These are phyloP conservation scores for Cystofilobasidium ferigula DNA, from an alignment of 768 basidiomycete species.

Conservation along the genomic window DNA sequence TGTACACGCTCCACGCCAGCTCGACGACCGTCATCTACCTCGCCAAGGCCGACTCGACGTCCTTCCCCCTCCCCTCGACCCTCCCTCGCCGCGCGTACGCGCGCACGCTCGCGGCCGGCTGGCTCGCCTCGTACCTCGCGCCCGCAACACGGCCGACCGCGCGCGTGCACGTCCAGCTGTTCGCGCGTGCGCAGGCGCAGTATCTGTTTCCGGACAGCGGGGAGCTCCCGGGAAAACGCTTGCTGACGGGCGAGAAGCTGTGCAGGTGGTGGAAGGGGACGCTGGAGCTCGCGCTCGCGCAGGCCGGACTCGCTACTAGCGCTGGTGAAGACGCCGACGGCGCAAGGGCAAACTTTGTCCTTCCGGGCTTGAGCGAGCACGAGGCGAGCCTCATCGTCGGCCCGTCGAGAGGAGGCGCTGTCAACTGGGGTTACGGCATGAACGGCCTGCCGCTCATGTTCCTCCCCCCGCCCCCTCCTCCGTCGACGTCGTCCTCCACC, in stretches of 20 bases:
- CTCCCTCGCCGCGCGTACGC: slow-evolving; percentile 34
- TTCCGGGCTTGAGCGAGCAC: slow-evolving; percentile 3
- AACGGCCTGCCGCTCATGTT: slow-evolving; percentile 16
- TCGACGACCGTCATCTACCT: slow-evolving; percentile 66
- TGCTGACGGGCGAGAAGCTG: slow-evolving; percentile 63
- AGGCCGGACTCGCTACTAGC: slow-evolving; percentile 23
- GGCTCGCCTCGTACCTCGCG: slow-evolving; percentile 53
- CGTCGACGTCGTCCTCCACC: not conserved
- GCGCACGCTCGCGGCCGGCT: slow-evolving; percentile 52
- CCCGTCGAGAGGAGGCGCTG: too few relatives aligned
- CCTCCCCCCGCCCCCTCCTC: slow-evolving; percentile 1
- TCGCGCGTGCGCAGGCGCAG: slow-evolving; percentile 78
- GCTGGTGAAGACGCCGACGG: not conserved
- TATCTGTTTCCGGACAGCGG: slow-evolving; percentile 87
- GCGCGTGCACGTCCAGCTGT: slow-evolving; percentile 70
- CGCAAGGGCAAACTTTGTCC: not conserved
- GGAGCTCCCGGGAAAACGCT: slow-evolving; percentile 56
- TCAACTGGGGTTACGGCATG: slow-evolving; percentile 37
- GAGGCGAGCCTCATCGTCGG: slow-evolving; percentile 5
- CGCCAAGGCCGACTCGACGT: slow-evolving; percentile 89
- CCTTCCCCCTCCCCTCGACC: slow-evolving; percentile 48
- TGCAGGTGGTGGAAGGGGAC: slow-evolving; percentile 89
- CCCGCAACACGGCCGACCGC: slow-evolving; percentile 53
- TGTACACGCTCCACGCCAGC: slow-evolving; percentile 64
- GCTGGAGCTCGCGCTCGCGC: slow-evolving; percentile 49